Percentiles rank a stretch among this genome's conserved stretches.
phyloP scores from a whole-genome alignment of 1,284 basidiomycete genomes.

The Ganoderma meredithae region DNA sequence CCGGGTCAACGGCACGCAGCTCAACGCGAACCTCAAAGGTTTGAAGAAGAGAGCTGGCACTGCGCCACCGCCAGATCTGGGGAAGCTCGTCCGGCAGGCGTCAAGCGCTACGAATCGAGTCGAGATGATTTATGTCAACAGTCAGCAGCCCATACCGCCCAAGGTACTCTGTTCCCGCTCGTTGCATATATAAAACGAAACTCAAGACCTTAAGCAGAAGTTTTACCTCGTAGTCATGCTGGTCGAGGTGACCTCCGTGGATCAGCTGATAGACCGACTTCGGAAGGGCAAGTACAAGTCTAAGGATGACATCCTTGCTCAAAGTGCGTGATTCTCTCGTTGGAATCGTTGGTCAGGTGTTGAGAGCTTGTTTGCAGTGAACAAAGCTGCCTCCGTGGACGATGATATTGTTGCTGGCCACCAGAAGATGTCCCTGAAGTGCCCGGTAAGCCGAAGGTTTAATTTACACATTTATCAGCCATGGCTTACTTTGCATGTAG shows the following conservation, averaged over 20 bases:
- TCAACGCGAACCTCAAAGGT: slow-evolving; percentile 87
- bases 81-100: slow-evolving; percentile 60
- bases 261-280: slow-evolving; percentile 71
- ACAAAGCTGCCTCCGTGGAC: slow-evolving; percentile 65
- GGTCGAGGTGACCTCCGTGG: slow-evolving; percentile 76
- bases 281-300: slow-evolving; percentile 71
- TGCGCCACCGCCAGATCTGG: slow-evolving; percentile 89
- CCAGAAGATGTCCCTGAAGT: slow-evolving; percentile 89
- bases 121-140: slow-evolving; percentile 92
- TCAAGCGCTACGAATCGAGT: slow-evolving; percentile 67
- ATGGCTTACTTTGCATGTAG: slow-evolving; percentile 47
- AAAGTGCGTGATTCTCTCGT: slow-evolving; percentile 58
- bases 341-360: not conserved
- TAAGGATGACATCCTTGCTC: slow-evolving; percentile 70
- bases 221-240: slow-evolving; percentile 87
- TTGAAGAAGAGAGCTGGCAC: slow-evolving; percentile 97
- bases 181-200: not conserved
- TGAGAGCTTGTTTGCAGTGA: slow-evolving; percentile 55
- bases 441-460: slow-evolving; percentile 71
- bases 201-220: slow-evolving; percentile 60
- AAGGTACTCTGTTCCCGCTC: slow-evolving; percentile 55
- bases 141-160: slow-evolving; percentile 75
- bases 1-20: slow-evolving; percentile 75
- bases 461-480: not conserved
- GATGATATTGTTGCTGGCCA: slow-evolving; percentile 90